These are phyloP conservation scores for Tillandsia leiboldiana DNA, from an alignment of 176 grass and related monocot genomes.

Conservation along the genomic window DNA sequence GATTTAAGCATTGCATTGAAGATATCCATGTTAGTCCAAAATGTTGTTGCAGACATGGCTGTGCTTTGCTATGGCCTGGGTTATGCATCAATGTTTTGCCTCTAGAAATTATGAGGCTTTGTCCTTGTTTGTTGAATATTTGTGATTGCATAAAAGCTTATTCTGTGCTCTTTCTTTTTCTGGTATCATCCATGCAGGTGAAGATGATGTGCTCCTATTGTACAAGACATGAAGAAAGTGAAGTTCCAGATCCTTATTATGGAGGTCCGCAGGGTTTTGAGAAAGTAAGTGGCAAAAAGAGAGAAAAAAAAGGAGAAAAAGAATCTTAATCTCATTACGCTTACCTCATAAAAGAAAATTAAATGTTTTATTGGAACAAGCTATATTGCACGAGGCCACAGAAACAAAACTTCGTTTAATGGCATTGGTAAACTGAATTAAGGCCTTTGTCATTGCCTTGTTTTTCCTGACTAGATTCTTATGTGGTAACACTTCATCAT, in stretches of 20 bases:
- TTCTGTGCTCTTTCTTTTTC: not conserved
- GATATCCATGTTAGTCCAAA: too few species aligned
- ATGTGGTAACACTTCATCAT: not conserved
- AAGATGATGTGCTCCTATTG: constrained; percentile 97
- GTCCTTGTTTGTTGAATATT: not conserved
- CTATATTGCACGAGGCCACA: not conserved
- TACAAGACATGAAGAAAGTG: constrained; percentile 62
- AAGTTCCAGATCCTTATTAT: constrained; percentile 99
- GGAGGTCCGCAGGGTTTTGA: constrained; percentile 88
- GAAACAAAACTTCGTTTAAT: not conserved
- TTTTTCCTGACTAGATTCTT: not conserved
- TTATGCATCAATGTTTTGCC: too few species aligned
- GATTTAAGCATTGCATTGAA: too few species aligned
- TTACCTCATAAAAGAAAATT: not conserved
- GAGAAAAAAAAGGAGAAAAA: not conserved
- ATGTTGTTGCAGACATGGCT: too few species aligned
- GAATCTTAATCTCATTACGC: not conserved
- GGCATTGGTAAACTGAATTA: not conserved
- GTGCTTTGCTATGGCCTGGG: too few species aligned
- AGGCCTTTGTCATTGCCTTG: not conserved
- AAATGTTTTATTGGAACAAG: not conserved
- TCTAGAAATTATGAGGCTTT: not conserved
- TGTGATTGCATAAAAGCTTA: not conserved
- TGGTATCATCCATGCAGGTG: constrained; percentile 23
- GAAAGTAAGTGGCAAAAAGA: constrained; percentile 36